phyloP scores from a whole-genome alignment of 768 basidiomycete species.

The Cubamyces sp. region DNA sequence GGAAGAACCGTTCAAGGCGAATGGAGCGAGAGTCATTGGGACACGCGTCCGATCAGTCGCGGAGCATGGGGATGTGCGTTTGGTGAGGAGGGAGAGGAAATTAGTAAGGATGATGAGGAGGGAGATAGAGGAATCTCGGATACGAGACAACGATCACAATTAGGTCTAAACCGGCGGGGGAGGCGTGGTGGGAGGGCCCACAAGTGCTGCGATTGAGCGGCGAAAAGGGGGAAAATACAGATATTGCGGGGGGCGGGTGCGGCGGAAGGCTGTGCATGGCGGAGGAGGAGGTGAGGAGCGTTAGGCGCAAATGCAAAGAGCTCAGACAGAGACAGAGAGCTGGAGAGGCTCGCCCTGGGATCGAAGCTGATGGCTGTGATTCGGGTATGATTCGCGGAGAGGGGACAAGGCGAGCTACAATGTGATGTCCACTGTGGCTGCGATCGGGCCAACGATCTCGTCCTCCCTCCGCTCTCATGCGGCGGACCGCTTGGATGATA shows the following conservation, averaged over 20 bases:
- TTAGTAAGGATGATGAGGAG: conserved; percentile 15
- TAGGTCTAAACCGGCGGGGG: conserved; percentile 20
- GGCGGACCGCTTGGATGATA: conserved; percentile 11
- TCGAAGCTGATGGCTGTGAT: conserved; percentile 24
- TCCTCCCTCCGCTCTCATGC: conserved; percentile 18
- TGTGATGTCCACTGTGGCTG: conserved; percentile 1
- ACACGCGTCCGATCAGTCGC: conserved; percentile 23
- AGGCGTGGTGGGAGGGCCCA: not conserved
- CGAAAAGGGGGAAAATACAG: not conserved
- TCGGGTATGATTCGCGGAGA: conserved; percentile 20
- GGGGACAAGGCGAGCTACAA: conserved; percentile 13
- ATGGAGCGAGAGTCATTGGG: conserved; percentile 6
- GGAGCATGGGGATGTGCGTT: conserved; percentile 17
- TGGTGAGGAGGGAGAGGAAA: conserved; percentile 17
- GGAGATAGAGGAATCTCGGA: conserved; percentile 14
- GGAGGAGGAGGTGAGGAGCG: too few relatives aligned
- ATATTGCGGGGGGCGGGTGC: conserved; percentile 14
- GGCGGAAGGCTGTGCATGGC: conserved; percentile 19
- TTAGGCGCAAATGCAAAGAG: not conserved
- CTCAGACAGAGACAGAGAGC: conserved; percentile 3
- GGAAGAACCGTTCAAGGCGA: conserved; percentile 9
- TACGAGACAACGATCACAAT: conserved; percentile 26
- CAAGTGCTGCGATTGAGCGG: conserved; percentile 6
- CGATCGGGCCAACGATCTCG: conserved; percentile 15
- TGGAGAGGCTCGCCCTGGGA: conserved; percentile 11